Percentiles rank a stretch among this genome's conserved stretches.
Conservation (phyloP, 139 green algal genomes). For the Volvox reticuliferus region DNA sequence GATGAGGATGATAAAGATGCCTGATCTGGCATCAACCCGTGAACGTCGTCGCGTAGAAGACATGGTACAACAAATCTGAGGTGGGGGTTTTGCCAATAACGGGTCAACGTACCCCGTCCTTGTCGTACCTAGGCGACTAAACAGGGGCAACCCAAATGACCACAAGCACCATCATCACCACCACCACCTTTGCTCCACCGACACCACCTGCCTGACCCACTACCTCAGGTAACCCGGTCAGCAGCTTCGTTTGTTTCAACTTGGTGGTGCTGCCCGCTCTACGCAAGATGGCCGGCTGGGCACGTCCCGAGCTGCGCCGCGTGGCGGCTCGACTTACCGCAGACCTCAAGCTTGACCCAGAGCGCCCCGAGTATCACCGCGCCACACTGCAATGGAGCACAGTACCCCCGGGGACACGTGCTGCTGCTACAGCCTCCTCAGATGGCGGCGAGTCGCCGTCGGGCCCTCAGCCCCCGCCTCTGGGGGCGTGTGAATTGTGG, state of each 20-base stretch:
- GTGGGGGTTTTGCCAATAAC: too few relatives aligned
- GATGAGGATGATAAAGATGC: too few relatives aligned
- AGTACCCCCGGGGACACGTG: constrained; percentile 23
- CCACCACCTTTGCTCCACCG: background rate
- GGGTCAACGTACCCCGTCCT: too few relatives aligned
- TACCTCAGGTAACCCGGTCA: constrained; percentile 91
- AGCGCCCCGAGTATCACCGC: constrained; percentile 97
- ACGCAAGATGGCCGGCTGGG: constrained; percentile 86
- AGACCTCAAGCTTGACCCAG: constrained; percentile 86
- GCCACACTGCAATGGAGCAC: constrained; percentile 69
- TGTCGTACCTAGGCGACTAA: too few relatives aligned
- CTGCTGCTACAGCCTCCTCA: background rate
- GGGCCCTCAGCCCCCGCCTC: background rate
- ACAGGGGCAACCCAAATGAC: too few relatives aligned
- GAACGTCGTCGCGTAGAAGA: too few relatives aligned
- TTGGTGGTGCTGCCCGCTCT: constrained; percentile 90
- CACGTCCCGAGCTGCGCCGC: constrained; percentile 73
- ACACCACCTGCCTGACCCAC: background rate
- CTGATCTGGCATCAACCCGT: too few relatives aligned
- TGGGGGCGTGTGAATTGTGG: constrained; percentile 48
- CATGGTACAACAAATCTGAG: too few relatives aligned
- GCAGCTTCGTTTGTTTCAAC: constrained; percentile 94
- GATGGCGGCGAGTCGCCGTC: background rate
- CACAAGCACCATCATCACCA: too few relatives aligned
- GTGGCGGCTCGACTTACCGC: constrained; percentile 72